Evolutionary conservation across 2,329 filamentous ascomycete species (phyloP), one percentile per base, ranked within the genome.

Genomic region (Cyphellophora europaea): DNA sequence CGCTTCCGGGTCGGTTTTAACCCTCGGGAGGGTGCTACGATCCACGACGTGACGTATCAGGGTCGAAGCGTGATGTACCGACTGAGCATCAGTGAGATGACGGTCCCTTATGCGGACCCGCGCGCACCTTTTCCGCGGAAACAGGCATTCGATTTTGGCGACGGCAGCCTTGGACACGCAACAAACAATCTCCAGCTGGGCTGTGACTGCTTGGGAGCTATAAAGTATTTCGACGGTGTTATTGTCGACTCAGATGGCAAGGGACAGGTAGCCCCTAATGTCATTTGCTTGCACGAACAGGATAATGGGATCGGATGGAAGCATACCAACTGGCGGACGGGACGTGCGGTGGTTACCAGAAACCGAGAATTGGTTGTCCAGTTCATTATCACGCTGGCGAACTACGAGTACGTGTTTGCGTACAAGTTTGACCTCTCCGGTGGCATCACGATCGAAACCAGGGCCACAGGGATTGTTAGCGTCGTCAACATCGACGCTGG

Each of bases 91-190:
- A 74, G 72, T 42, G 81, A 86, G 53, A 80, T 85, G 72, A 72
- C 72, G 2, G 76, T 82, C 0, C 77, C 77, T 0, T 84, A 83
- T 44, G 77, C 65, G 3, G 79, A 83, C 47, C 74, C 74, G 1
- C 69, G 79, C 2, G 59, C 67, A 1, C 79, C 78, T 0, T 82
- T 73, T 51, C 75, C 79, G 34, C 69, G 78, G 27, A 84, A 85
- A 53, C 74, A 78, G 35, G 79, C 79, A 1, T 83, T 85, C 47
- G 79, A 84, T 47, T 72, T 84, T 40, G 80, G 80, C 5, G 78
- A 84, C 39, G 75, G 71, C 6, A 79, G 79, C 4, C 72, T 75
- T 15, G 80, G 80, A 2, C 68, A 73, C 32, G 74, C 69, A 31
- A 74, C 77, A 11, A 85, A 85, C 50, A 81, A 82, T 43, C 64